Percentiles rank a stretch among this genome's conserved stretches.
These are phyloP conservation scores for Phaeotremella fagi DNA, from an alignment of 768 basidiomycete genomes.

Conservation along the genomic window DNA sequence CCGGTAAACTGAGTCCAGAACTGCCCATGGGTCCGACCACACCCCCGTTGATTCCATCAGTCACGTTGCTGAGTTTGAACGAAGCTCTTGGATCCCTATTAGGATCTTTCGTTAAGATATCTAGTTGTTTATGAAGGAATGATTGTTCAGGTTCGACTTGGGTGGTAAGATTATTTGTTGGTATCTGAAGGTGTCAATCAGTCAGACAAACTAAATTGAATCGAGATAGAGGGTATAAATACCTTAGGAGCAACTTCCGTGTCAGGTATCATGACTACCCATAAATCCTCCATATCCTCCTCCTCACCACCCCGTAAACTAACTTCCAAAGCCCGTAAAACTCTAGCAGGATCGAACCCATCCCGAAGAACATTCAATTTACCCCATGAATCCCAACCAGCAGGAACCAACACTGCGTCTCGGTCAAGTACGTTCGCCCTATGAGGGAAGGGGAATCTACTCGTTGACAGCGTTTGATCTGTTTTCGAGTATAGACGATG, in stretches of 20 bases:
- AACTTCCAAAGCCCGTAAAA: conserved; percentile 33
- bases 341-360: conserved; percentile 69
- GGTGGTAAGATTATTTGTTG: conserved; percentile 56
- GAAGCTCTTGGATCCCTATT: conserved; percentile 83
- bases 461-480: conserved; percentile 50
- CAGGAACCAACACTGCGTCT: conserved; percentile 83
- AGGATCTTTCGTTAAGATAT: conserved; percentile 82
- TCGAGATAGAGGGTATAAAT: conserved; percentile 9
- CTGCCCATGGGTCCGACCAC: conserved; percentile 91
- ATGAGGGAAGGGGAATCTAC: conserved; percentile 77
- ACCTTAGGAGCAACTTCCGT: conserved; percentile 68
- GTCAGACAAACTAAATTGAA: too few species aligned
- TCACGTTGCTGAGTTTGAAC: conserved; percentile 62
- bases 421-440: conserved; percentile 90
- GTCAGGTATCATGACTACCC: conserved; percentile 62
- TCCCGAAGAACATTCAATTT: conserved; percentile 87
- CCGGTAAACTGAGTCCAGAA: conserved; percentile 77
- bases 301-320: conserved; percentile 56
- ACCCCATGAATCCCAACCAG: conserved; percentile 98
- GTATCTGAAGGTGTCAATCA: not conserved
- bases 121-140: conserved; percentile 86
- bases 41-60: conserved; percentile 50
- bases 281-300: conserved; percentile 64
- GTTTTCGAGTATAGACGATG: conserved; percentile 66
- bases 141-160: conserved; percentile 76